A percentile compares a stretch with the other conserved stretches of the same genome.
These are phyloP conservation scores for Pseudogymnoascus sp. DNA, from an alignment of 2,329 filamentous ascomycete species.

Conservation along the genomic window DNA sequence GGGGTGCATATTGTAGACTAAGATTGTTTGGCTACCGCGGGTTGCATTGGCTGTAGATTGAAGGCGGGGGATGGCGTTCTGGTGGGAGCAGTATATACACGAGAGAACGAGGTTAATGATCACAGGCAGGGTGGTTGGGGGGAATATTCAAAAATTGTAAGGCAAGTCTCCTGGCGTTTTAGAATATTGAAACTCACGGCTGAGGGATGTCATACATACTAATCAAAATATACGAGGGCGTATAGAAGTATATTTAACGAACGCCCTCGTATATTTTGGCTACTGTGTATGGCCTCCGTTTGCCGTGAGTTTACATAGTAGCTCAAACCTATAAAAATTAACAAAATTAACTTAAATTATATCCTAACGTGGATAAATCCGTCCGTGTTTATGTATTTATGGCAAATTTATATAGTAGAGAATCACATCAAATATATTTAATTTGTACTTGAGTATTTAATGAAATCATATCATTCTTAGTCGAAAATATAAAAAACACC, in stretches of 20 bases:
- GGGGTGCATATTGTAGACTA: background rate
- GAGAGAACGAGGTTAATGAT: background rate
- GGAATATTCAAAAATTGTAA: background rate
- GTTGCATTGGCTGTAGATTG: conserved; percentile 24
- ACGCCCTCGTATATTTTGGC: background rate
- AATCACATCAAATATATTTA: background rate
- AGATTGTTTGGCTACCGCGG: conserved; percentile 9
- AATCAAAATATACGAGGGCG: background rate
- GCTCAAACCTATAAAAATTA: background rate
- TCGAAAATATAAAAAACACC: background rate
- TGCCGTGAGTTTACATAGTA: background rate
- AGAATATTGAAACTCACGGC: background rate
- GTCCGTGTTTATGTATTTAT: background rate
- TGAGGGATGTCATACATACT: background rate
- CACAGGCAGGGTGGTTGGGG: background rate
- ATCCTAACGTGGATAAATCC: background rate
- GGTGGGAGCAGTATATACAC: background rate
- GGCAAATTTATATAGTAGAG: background rate
- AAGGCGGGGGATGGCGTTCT: background rate
- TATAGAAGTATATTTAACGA: background rate
- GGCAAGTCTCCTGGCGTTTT: background rate
- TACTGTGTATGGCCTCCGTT: background rate
- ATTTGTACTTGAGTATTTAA: background rate
- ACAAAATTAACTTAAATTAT: background rate
- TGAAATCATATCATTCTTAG: background rate